phyloP scores from a whole-genome alignment of 2,329 filamentous ascomycete species.

The Xenoacremonium recifei region DNA sequence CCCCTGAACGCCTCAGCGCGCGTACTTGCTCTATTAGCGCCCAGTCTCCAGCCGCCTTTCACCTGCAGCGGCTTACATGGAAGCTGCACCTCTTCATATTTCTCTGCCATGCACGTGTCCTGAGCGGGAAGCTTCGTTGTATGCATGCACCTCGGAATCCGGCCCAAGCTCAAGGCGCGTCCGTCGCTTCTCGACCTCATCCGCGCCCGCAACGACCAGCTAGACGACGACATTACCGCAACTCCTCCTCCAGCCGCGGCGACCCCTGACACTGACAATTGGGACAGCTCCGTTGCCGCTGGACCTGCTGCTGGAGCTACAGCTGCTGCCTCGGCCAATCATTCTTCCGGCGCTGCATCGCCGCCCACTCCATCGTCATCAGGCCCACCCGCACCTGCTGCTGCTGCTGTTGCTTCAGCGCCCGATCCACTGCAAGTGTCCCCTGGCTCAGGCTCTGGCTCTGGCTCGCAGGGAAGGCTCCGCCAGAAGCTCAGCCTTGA shows the following conservation, averaged over 20 bases:
- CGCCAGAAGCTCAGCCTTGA: slow-evolving; percentile 7
- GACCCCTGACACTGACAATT: too few species aligned
- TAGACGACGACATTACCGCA: slow-evolving; percentile 12
- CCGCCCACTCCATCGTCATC: slow-evolving; percentile 32
- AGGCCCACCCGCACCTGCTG: slow-evolving; percentile 26
- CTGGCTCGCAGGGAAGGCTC: too few species aligned
- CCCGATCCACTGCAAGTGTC: too few species aligned
- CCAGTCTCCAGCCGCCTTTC: too few species aligned
- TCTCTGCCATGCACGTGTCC: too few species aligned
- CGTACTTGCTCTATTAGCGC: too few species aligned
- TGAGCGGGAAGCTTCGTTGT: slow-evolving; percentile 27
- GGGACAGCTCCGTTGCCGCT: not conserved
- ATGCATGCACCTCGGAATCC: slow-evolving; percentile 56
- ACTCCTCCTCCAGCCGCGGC: slow-evolving; percentile 5
- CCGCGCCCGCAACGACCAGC: slow-evolving; percentile 32
- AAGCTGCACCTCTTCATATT: too few species aligned
- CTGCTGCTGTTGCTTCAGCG: too few species aligned
- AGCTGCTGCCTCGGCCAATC: too few species aligned
- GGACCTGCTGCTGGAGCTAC: slow-evolving; percentile 3
- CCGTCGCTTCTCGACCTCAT: slow-evolving; percentile 54
- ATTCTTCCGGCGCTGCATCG: slow-evolving; percentile 15
- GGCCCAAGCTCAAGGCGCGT: slow-evolving; percentile 49
- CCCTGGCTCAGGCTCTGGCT: too few species aligned
- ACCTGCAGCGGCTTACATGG: too few species aligned
- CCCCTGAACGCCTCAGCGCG: too few species aligned